phyloP scores from a whole-genome alignment of 1,284 basidiomycete genomes.

The Ceratobasidium theobromae region DNA sequence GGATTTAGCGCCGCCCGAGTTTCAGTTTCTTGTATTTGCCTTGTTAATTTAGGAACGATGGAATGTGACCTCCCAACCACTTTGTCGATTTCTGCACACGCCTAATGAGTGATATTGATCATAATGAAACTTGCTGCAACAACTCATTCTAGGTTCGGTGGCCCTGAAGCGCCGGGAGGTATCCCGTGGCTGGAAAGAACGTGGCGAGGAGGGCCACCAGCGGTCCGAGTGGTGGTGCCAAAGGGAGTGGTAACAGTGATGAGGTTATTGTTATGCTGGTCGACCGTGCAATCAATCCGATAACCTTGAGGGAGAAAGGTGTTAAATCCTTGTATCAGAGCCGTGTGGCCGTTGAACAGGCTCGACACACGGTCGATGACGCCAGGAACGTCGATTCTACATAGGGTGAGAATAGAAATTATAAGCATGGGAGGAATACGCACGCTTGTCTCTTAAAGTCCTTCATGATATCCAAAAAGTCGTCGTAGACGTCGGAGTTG shows the following conservation, averaged over 20 bases:
- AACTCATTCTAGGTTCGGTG: too few relatives aligned
- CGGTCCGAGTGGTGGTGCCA: constrained; percentile 60
- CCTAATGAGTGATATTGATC: too few relatives aligned
- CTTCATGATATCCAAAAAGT: constrained; percentile 97
- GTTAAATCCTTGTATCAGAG: constrained; percentile 96
- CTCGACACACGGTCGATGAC: constrained; percentile 94
- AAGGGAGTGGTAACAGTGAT: constrained; percentile 90
- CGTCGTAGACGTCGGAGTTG: constrained; percentile 93
- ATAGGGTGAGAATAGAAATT: background rate
- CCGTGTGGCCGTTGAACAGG: constrained; percentile 88
- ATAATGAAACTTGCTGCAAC: too few relatives aligned
- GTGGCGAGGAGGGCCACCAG: background rate
- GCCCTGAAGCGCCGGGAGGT: too few relatives aligned
- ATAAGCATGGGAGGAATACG: constrained; percentile 41
- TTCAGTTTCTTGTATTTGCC: too few relatives aligned
- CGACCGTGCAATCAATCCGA: constrained; percentile 68
- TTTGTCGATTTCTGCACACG: too few relatives aligned
- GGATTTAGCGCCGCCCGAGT: too few relatives aligned
- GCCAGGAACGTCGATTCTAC: constrained; percentile 93
- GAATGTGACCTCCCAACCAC: too few relatives aligned
- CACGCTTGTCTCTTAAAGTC: constrained; percentile 92
- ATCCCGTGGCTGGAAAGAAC: too few relatives aligned
- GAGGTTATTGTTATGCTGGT: constrained; percentile 57
- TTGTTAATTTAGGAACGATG: too few relatives aligned
- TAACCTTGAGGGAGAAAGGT: constrained; percentile 95